Percentiles rank a stretch among this genome's conserved stretches.
phyloP scores from a whole-genome alignment of 805 yeast genomes.

The Debaryomyces tyrocola region DNA sequence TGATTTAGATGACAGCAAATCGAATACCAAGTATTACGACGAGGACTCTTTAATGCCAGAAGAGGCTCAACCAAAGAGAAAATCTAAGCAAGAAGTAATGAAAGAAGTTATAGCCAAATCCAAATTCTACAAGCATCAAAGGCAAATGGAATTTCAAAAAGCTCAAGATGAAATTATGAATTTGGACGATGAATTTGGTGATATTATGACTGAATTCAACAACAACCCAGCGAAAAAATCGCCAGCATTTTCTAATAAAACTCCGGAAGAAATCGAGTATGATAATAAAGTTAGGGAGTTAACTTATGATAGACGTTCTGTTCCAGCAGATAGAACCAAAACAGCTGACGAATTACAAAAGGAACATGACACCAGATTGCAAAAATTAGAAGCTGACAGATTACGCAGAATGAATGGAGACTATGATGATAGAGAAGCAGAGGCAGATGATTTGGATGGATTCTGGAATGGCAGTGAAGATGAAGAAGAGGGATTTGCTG shows the following conservation, averaged over 20 bases:
- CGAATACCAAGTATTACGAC: slow-evolving; percentile 34
- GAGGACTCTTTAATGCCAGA: slow-evolving; percentile 29
- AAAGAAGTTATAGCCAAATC: slow-evolving; percentile 82
- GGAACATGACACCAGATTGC: slow-evolving; percentile 61
- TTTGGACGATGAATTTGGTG: slow-evolving; percentile 72
- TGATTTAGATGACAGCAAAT: slow-evolving; percentile 38
- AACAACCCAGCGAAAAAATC: slow-evolving; percentile 15
- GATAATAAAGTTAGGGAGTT: slow-evolving; percentile 67
- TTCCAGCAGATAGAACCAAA: slow-evolving; percentile 78
- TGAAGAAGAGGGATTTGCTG: slow-evolving; percentile 44
- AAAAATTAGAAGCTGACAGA: slow-evolving; percentile 67
- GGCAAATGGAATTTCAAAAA: slow-evolving; percentile 64
- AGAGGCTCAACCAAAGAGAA: slow-evolving; percentile 46
- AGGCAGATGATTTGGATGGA: slow-evolving; percentile 67
- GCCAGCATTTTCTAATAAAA: slow-evolving; percentile 29
- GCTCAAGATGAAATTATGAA: slow-evolving; percentile 61
- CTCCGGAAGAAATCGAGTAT: slow-evolving; percentile 50
- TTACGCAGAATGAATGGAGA: slow-evolving; percentile 71
- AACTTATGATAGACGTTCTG: slow-evolving; percentile 71
- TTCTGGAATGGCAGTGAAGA: slow-evolving; percentile 62
- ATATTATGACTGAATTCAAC: slow-evolving; percentile 57
- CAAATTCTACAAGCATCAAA: slow-evolving; percentile 71
- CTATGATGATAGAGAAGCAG: slow-evolving; percentile 50
- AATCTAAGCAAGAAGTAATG: slow-evolving; percentile 83
- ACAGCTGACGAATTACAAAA: slow-evolving; percentile 67